Conservation (phyloP, 345 rosid genomes). For the Gynandropsis gynandra region DNA sequence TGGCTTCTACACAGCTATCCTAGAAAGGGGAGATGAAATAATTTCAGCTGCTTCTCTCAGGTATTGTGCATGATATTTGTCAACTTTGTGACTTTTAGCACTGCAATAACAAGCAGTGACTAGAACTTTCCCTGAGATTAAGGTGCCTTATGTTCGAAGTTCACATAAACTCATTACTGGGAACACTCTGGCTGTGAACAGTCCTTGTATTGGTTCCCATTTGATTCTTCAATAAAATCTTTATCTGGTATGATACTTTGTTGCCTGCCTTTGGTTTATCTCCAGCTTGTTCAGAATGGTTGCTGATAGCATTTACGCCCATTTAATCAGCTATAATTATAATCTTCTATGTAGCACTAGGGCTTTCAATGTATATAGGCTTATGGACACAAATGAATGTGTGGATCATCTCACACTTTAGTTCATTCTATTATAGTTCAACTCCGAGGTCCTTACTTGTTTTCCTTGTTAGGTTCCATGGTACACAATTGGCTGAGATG, state of each 20-base stretch:
- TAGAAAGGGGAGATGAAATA: slow-evolving; percentile 33
- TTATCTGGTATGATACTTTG: slow-evolving; percentile 1
- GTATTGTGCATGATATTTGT: slow-evolving; percentile 16
- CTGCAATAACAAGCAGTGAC: slow-evolving; percentile 3
- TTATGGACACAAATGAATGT: slow-evolving; percentile 8
- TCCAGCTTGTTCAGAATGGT: slow-evolving; percentile 4
- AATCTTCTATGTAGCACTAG: slow-evolving; percentile 1
- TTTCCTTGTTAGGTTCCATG: slow-evolving; percentile 29
- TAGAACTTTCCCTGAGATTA: not conserved
- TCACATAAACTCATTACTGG: slow-evolving; percentile 10
- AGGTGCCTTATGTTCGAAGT: not conserved
- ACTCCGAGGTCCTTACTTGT: slow-evolving; percentile 9
- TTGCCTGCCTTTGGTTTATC: not conserved
- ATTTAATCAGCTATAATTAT: slow-evolving; percentile 5
- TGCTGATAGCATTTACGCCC: slow-evolving; percentile 1
- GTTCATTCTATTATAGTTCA: not conserved
- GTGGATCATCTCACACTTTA: slow-evolving; percentile 4
- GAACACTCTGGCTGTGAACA: not conserved
- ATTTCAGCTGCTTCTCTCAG: slow-evolving; percentile 35
- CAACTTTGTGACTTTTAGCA: not conserved
- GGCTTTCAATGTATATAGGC: not conserved
- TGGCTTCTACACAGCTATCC: slow-evolving; percentile 34
- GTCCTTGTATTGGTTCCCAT: slow-evolving; percentile 4
- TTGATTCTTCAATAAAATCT: not conserved
- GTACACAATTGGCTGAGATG: slow-evolving; percentile 32